Conservation (phyloP, 805 yeast genomes). For the Starmerella geochares region DNA sequence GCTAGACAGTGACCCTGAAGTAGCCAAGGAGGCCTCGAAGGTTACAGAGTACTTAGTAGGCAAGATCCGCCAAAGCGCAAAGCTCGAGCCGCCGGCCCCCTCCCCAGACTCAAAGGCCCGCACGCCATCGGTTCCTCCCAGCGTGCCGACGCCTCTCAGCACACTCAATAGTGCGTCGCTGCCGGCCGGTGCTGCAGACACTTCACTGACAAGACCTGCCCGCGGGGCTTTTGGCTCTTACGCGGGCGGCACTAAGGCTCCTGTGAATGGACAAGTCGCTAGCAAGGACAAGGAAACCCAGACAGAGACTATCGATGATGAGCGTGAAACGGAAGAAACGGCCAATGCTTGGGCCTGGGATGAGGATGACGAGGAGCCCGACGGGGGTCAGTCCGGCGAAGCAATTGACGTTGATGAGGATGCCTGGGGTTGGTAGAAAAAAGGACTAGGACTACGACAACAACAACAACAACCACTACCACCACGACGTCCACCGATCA, state of each 20-base stretch:
- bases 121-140: conserved; percentile 12
- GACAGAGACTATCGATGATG: too few relatives aligned
- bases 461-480: too few relatives aligned
- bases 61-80: conserved; percentile 42
- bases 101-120: neutral
- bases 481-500: too few relatives aligned
- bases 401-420: conserved; percentile 16
- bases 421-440: conserved; percentile 20
- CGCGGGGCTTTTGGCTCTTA: neutral
- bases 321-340: conserved; percentile 6
- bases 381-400: neutral
- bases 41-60: conserved; percentile 54
- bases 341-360: conserved; percentile 21
- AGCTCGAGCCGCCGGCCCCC: conserved; percentile 15
- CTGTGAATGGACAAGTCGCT: too few relatives aligned
- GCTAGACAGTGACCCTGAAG: conserved; percentile 60
- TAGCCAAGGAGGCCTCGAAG: conserved; percentile 60
- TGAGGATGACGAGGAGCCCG: conserved; percentile 9
- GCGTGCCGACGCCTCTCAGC: conserved; percentile 12
- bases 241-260: neutral
- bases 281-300: too few relatives aligned
- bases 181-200: neutral
- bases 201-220: neutral
- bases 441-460: too few relatives aligned
- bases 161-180: conserved; percentile 6